A percentile compares a stretch with the other conserved stretches of the same genome.
phyloP scores from a whole-genome alignment of 2,329 filamentous ascomycete genomes.

The Pezicula carpinea region DNA sequence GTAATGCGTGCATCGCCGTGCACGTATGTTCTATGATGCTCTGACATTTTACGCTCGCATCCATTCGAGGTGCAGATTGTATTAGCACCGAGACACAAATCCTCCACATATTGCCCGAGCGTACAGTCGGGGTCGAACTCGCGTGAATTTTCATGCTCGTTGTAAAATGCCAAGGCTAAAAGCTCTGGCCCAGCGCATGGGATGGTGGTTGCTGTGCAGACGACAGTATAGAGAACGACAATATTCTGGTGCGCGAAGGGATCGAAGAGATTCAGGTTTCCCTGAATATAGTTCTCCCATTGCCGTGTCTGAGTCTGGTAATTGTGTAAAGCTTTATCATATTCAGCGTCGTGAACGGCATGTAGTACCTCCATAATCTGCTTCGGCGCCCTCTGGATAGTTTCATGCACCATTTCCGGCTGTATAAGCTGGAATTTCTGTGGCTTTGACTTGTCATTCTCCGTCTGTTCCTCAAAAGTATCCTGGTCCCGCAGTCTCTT shows the following conservation, averaged over 20 bases:
- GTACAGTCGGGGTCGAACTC: slow-evolving; percentile 81
- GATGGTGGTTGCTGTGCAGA: slow-evolving; percentile 89
- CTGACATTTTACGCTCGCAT: slow-evolving; percentile 82
- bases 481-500: slow-evolving; percentile 79
- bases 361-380: slow-evolving; percentile 92
- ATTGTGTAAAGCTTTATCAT: slow-evolving; percentile 89
- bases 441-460: slow-evolving; percentile 57
- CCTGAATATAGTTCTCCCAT: slow-evolving; percentile 92
- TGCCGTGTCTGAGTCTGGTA: slow-evolving; percentile 92
- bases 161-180: slow-evolving; percentile 89
- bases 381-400: slow-evolving; percentile 72
- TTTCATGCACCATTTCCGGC: slow-evolving; percentile 89
- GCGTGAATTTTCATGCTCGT: slow-evolving; percentile 70
- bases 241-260: slow-evolving; percentile 96
- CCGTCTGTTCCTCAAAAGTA: slow-evolving; percentile 47
- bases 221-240: slow-evolving; percentile 86
- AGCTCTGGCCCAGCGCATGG: slow-evolving; percentile 88
- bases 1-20: slow-evolving; percentile 93
- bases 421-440: slow-evolving; percentile 86
- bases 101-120: slow-evolving; percentile 90
- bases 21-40: slow-evolving; percentile 95
- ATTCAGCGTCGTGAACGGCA: slow-evolving; percentile 93
- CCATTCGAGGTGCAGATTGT: slow-evolving; percentile 77
- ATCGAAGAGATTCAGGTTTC: slow-evolving; percentile 85
- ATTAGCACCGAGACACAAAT: slow-evolving; percentile 72